Conservation (phyloP, 352 stramenopile species). For the Pythium aphanidermatum region DNA sequence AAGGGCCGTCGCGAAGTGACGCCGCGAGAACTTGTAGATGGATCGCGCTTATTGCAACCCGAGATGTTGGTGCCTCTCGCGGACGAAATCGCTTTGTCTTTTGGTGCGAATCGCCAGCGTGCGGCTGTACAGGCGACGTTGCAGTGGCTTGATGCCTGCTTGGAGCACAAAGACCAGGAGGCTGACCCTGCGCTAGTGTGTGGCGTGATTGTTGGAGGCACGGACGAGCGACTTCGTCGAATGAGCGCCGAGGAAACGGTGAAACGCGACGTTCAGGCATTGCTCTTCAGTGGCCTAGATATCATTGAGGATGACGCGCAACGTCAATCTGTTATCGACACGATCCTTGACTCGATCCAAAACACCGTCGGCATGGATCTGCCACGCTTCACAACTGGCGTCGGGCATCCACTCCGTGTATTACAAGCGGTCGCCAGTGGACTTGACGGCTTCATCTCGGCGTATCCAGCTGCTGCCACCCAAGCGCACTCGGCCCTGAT, state of each 20-base stretch:
- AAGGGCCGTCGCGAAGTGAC: constrained; percentile 41
- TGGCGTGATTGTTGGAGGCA: constrained; percentile 63
- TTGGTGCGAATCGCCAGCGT: constrained; percentile 62
- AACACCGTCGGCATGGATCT: constrained; percentile 14
- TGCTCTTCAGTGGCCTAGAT: constrained; percentile 61
- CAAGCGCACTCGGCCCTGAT: constrained; percentile 41
- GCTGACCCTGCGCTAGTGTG: constrained; percentile 28
- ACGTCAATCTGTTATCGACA: constrained; percentile 40
- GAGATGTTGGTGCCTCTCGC: constrained; percentile 61
- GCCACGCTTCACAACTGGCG: constrained; percentile 55
- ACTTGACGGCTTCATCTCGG: constrained; percentile 65
- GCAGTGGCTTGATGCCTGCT: constrained; percentile 65
- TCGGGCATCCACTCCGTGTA: constrained; percentile 61
- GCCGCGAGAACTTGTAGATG: constrained; percentile 54
- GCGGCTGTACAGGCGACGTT: constrained; percentile 54
- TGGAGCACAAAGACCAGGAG: constrained; percentile 21
- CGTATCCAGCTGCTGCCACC: constrained; percentile 49
- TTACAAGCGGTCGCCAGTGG: constrained; percentile 41
- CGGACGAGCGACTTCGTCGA: constrained; percentile 43
- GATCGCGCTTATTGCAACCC: constrained; percentile 34
- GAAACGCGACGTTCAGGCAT: constrained; percentile 57
- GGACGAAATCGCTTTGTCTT: constrained; percentile 52
- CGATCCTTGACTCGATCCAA: constrained; percentile 34
- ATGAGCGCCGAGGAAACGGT: constrained; percentile 53
- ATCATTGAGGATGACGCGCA: constrained; percentile 26